Base-by-base conservation (phyloP, 139 green algal species). In the Klebsormidium nitens region DNA sequence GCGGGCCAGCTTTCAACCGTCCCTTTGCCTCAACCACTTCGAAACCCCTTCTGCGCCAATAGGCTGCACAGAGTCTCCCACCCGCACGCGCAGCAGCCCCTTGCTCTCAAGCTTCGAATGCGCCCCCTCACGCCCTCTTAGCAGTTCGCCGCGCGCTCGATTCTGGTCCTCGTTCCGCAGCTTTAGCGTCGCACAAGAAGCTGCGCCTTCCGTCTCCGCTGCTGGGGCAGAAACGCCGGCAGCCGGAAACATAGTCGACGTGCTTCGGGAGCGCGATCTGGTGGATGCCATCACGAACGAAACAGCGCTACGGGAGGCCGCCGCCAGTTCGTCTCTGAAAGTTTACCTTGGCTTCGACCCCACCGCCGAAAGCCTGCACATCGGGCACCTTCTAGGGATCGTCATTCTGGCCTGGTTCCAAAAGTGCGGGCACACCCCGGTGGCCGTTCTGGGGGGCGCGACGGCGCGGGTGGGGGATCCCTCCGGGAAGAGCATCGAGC, bases 311-410 rank as follows among this genome's bases (percentile, higher is more conserved):
- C 59, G 63, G 63, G 59, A 36, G 14, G 4, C 37, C 37, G 75
- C 56, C 5, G 59, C 57, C 5, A 40, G 39, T 2, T 65, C 69
- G 11, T 69, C 63, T 0, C 67, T 97, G 44, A 70, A 80, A 1
- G 85, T 97, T 0, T 99, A 99, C 84, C 96, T 90, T 77, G 94
- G 94, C 29, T 98, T 99, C 69, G 94, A 99, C 78, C 94, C 94
- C 26, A 98, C 93, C 11, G 93, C 93, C 2, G 89, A 95, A 74
- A 89, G 75, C 63, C 69, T 97, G 67, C 91, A 97, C 78, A 79
- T 97, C 37, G 93, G 90, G 32, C 97, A 98, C 86, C 82, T 99
- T 48, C 84, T 99, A 32, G 91, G 93, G 56, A 95, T 99, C 80
- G 84, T 99, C 26, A 93, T 98, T 59, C 87, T 98, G 32, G 77